phyloP scores from a whole-genome alignment of 2,329 filamentous ascomycete species.

The Penicillium brevicompactum region DNA sequence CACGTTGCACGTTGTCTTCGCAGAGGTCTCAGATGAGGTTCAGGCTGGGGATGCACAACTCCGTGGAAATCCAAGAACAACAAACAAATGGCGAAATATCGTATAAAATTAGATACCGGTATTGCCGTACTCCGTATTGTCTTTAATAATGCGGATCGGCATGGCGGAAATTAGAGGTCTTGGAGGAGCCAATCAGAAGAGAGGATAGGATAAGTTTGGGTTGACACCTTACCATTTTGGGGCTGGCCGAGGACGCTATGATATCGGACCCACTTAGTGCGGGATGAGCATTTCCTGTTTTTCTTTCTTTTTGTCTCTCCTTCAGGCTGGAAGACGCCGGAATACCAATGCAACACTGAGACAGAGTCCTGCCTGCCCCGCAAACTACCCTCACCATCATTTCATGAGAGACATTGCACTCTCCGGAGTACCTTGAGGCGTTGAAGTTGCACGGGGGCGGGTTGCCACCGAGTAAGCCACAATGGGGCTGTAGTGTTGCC shows the following conservation, averaged over 20 bases:
- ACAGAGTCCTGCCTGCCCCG: not conserved
- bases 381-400: not conserved
- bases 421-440: no score
- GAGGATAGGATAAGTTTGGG: not conserved
- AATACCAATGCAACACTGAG: not conserved
- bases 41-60: not conserved
- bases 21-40: not conserved
- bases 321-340: no score
- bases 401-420: not conserved
- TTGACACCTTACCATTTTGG: conserved; percentile 13
- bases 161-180: conserved; percentile 23
- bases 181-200: not conserved
- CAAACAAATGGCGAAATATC: not conserved
- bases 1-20: no score
- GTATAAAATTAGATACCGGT: not conserved
- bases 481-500: not conserved
- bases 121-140: not conserved
- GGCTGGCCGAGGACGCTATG: conserved; percentile 11
- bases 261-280: conserved; percentile 18
- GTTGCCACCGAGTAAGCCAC: conserved; percentile 4
- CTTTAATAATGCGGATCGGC: conserved; percentile 19
- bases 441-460: not conserved
- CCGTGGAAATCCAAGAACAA: not conserved
- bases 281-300: conserved; percentile 15
- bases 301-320: not conserved